Conservation (phyloP, 225 moss, liverwort and hornwort species). For the Neckera pumila region DNA sequence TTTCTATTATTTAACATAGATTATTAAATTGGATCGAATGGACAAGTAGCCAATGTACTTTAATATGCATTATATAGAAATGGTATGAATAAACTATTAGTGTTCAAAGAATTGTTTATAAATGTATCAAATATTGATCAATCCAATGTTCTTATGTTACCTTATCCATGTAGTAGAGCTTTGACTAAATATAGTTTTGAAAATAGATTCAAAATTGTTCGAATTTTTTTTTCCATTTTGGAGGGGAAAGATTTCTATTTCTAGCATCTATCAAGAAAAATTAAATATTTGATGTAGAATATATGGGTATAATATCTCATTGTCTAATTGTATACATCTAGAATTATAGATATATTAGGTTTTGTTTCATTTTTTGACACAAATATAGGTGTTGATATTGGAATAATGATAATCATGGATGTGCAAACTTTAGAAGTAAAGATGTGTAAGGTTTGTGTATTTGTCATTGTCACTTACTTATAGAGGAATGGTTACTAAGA, state of each 20-base stretch:
- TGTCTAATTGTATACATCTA: neutral
- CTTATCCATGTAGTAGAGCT: neutral
- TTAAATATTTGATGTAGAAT: neutral
- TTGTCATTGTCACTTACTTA: neutral
- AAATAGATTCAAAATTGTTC: neutral
- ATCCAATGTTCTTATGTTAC: neutral
- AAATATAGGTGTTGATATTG: neutral
- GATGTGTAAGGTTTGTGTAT: neutral
- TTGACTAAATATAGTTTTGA: neutral
- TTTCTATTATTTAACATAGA: fast-evolving
- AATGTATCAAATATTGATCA: neutral
- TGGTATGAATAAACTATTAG: neutral
- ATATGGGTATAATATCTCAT: neutral
- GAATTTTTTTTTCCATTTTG: neutral
- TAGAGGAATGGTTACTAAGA: neutral
- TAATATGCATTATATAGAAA: neutral
- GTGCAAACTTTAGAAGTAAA: neutral
- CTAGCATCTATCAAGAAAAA: fast-evolving
- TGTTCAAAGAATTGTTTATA: neutral
- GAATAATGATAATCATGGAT: neutral
- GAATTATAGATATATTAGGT: fast-evolving
- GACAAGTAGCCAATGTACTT: neutral
- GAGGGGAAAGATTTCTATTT: neutral
- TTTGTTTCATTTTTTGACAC: neutral
- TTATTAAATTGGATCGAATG: neutral